These are phyloP conservation scores for Euphorbia pulcherrima DNA, from an alignment of 345 rosid genomes.

Conservation along the genomic window DNA sequence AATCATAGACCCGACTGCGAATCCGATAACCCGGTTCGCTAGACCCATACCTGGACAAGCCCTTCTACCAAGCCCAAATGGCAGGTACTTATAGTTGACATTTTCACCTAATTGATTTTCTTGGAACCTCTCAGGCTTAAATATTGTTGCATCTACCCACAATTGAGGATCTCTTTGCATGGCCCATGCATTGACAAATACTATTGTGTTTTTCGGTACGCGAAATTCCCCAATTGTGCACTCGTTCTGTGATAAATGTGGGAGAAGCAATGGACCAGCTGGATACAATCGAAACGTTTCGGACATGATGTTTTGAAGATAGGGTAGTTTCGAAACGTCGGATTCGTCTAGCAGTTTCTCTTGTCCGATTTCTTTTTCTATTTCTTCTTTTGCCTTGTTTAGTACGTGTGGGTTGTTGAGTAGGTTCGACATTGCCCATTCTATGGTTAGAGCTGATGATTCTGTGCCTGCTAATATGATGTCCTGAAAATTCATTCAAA, in stretches of 20 bases:
- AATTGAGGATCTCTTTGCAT: slow-evolving; percentile 8
- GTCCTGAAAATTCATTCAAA: background rate
- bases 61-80: slow-evolving; percentile 15
- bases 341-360: slow-evolving; percentile 4
- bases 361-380: slow-evolving; percentile 5
- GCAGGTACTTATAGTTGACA: slow-evolving; percentile 5
- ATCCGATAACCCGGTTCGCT: slow-evolving; percentile 8
- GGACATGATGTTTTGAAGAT: background rate
- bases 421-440: slow-evolving; percentile 14
- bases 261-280: background rate
- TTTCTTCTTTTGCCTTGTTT: background rate
- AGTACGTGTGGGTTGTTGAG: slow-evolving; percentile 7
- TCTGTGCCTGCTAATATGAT: slow-evolving; percentile 7
- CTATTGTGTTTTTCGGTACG: background rate
- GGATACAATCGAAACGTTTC: slow-evolving; percentile 7
- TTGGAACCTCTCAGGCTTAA: slow-evolving; percentile 13
- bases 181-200: slow-evolving; percentile 6
- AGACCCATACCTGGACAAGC: slow-evolving; percentile 20
- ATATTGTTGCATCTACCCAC: slow-evolving; percentile 5
- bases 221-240: background rate
- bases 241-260: background rate
- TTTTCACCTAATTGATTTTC: background rate
- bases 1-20: slow-evolving; percentile 12
- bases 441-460: background rate
- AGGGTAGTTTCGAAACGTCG: background rate